Conservation (phyloP, 768 basidiomycete species). For the Boletus rubropictus region DNA sequence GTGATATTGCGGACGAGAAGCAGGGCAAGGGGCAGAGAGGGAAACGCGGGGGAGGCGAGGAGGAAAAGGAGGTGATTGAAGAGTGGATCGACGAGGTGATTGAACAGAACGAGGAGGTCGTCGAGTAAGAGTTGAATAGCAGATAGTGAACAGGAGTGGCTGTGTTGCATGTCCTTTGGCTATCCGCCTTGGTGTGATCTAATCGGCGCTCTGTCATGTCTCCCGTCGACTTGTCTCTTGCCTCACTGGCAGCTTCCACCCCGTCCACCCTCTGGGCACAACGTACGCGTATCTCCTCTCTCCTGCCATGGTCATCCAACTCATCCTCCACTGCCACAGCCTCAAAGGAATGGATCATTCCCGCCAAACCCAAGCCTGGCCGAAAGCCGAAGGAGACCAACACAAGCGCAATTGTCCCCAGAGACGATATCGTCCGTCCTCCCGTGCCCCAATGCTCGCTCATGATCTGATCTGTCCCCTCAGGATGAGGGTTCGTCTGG, state of each 20-base stretch:
- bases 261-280: conserved; percentile 72
- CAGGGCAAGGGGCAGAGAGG: conserved; percentile 34
- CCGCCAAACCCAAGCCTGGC: conserved; percentile 81
- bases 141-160: conserved; percentile 17
- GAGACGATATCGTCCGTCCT: conserved; percentile 47
- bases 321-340: conserved; percentile 38
- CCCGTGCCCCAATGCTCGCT: conserved; percentile 1
- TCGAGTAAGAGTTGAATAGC: conserved; percentile 34
- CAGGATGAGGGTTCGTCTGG: conserved; percentile 50
- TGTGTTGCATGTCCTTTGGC: conserved; percentile 8
- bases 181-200: conserved; percentile 9
- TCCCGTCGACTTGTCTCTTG: conserved; percentile 27
- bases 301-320: neutral
- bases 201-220: conserved; percentile 24
- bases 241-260: conserved; percentile 29
- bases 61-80: conserved; percentile 83
- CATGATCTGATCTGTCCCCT: conserved; percentile 3
- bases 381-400: conserved; percentile 73
- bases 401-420: conserved; percentile 22
- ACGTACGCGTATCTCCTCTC: conserved; percentile 36
- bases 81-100: conserved; percentile 92
- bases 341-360: conserved; percentile 87
- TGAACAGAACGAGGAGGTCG: conserved; percentile 77
- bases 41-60: conserved; percentile 38
- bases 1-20: conserved; percentile 56